Base-by-base conservation (phyloP, 1,284 basidiomycete genomes). In the Bondarzewia mesenterica region DNA sequence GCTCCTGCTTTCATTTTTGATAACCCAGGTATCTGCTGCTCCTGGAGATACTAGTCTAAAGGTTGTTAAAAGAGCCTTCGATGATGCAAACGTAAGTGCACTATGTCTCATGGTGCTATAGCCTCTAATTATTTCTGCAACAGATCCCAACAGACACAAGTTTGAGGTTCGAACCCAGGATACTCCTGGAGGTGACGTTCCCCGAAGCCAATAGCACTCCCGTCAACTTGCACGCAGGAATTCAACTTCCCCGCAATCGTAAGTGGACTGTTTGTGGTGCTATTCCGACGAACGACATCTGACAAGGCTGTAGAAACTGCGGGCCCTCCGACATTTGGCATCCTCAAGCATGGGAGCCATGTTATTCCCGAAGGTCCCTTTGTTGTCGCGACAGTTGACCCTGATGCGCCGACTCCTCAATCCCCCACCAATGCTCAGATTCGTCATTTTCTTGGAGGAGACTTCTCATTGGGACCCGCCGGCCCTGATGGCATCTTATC, bases 321-420 rank as follows among this genome's bases (percentile, higher is more conserved):
- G 5, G 66, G 64, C 1, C 68, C 69, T 1, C 73, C 74, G 4
- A 56, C 54, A 0, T 77, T 74, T 57, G 58, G 58, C 36, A 58
- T 73, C 22, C 47, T 54, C 15, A 41, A 57, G 16, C 20, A 29
- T 38, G 42, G 36, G n/a, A 66, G 62, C 16, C 43, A 57, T 25
- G 48, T 54, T 5, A 58, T 57, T 21, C 51, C 45, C n/a, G 50
- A 41, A 23, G 70, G 70, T 1, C 68, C 69, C 0, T 76, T 75
- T 56, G 73, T 78, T 27, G 58, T 77, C 18, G 69, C 69, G 1
- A 57, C 64, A 12, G 68, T 77, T 5, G 77, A 79, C 50, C 75
- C 69, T 5, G 75, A 79, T 51, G 74, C 72, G 7, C 75, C 75
- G 1, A 73, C 74, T 7, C 75, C 75, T 2, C 69, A 74, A 51